Evolutionary conservation across 345 rosid genomes (phyloP).

Genomic region (rapeseed (Brassica napus)): DNA sequence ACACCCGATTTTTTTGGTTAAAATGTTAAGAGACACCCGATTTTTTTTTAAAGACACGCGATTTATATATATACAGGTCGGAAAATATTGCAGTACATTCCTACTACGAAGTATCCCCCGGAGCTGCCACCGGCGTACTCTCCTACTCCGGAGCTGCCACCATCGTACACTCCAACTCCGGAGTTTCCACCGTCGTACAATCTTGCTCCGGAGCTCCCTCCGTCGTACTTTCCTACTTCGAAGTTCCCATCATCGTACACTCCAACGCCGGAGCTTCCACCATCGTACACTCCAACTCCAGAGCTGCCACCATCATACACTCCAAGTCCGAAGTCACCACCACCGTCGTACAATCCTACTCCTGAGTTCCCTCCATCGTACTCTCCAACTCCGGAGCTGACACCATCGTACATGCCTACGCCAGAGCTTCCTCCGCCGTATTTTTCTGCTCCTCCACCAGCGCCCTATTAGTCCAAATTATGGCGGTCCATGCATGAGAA

Average conservation of each 20-base stretch:
- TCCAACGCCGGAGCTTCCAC: background rate
- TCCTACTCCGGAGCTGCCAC: background rate
- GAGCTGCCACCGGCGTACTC: background rate
- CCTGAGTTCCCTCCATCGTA: background rate
- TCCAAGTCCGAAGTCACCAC: background rate
- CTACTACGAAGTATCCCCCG: background rate
- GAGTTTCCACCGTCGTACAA: background rate
- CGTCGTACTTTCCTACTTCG: conserved; percentile 2
- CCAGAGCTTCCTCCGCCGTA: background rate
- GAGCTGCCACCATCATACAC: background rate
- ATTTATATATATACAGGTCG: background rate
- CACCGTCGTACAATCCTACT: background rate
- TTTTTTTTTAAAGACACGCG: background rate
- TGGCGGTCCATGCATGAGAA: conserved; percentile 5
- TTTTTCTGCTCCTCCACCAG: background rate
- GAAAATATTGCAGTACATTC: background rate
- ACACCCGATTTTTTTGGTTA: background rate
- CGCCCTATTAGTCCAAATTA: background rate
- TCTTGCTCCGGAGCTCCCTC: background rate
- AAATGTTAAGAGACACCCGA: background rate
- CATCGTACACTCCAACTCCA: background rate
- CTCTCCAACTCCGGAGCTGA: background rate
- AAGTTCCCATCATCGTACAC: background rate
- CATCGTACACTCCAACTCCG: background rate
- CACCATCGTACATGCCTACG: background rate